These are phyloP conservation scores for Lipomyces orientalis DNA, from an alignment of 805 yeast species.

Conservation along the genomic window DNA sequence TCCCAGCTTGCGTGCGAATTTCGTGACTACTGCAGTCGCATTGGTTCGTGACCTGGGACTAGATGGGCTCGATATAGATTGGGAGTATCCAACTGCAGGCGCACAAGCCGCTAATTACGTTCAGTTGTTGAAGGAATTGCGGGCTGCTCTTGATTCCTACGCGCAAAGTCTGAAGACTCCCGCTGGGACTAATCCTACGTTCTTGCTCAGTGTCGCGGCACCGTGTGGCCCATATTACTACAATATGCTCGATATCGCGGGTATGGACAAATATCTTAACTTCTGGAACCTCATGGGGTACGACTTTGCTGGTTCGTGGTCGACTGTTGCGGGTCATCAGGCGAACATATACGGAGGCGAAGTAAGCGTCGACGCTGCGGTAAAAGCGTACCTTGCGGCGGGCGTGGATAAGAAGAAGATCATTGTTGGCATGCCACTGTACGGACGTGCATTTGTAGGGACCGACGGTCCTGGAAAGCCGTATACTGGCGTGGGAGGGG, in stretches of 20 bases:
- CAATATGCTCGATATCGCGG: constrained; percentile 51
- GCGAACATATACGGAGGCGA: constrained; percentile 65
- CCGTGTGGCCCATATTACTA: constrained; percentile 62
- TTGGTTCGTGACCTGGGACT: constrained; percentile 57
- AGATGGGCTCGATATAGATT: constrained; percentile 93
- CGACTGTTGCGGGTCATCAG: constrained; percentile 61
- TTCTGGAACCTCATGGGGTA: constrained; percentile 92
- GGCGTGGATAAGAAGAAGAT: constrained; percentile 55
- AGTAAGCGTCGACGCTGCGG: constrained; percentile 56
- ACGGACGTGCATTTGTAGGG: constrained; percentile 65
- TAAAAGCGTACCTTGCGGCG: constrained; percentile 50
- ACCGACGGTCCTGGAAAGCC: constrained; percentile 51
- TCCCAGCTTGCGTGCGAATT: constrained; percentile 48
- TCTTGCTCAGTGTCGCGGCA: constrained; percentile 71
- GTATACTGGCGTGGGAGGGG: constrained; percentile 39
- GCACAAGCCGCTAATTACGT: constrained; percentile 56
- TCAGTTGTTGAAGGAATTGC: constrained; percentile 51
- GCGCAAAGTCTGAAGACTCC: constrained; percentile 42
- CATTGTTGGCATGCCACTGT: constrained; percentile 84
- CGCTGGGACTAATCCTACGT: constrained; percentile 32
- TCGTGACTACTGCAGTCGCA: constrained; percentile 56
- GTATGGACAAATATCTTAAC: constrained; percentile 64
- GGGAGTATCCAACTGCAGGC: constrained; percentile 78
- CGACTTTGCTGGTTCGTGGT: constrained; percentile 73
- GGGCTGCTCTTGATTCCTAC: constrained; percentile 49